Conservation (phyloP, 257 asterid species). For the Asclepias syriaca region DNA sequence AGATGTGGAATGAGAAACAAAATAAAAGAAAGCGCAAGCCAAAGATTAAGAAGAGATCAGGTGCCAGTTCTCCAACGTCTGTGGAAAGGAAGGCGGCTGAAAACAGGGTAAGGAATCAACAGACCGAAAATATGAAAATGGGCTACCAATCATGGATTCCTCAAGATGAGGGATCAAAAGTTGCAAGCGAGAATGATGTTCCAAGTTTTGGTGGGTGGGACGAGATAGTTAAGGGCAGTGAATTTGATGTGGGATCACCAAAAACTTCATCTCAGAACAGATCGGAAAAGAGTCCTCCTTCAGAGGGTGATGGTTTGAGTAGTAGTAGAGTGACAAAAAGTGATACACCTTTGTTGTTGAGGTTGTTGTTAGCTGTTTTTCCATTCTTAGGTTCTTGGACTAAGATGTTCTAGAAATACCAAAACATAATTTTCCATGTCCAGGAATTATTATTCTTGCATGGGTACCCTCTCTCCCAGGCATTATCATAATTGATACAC, state of each 20-base stretch:
- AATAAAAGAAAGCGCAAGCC: conserved; percentile 28
- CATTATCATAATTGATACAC: not conserved
- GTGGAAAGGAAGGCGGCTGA: conserved; percentile 14
- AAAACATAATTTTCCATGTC: not conserved
- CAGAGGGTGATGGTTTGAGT: conserved; percentile 22
- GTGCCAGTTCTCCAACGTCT: conserved; percentile 30
- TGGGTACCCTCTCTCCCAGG: not conserved
- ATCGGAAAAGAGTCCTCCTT: conserved; percentile 21
- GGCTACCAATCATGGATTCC: conserved; percentile 48
- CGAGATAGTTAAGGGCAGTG: conserved; percentile 40
- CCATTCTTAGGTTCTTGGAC: conserved; percentile 70
- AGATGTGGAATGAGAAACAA: conserved; percentile 23
- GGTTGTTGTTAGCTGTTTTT: conserved; percentile 53
- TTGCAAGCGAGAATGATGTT: conserved; percentile 18
- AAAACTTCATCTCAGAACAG: conserved; percentile 23
- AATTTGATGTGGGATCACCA: conserved; percentile 23
- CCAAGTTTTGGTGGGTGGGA: conserved; percentile 76
- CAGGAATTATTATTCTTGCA: not conserved
- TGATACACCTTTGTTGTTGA: conserved; percentile 50
- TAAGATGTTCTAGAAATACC: conserved; percentile 26
- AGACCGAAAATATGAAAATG: conserved; percentile 25
- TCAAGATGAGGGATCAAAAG: conserved; percentile 16
- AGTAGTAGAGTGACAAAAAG: conserved; percentile 15
- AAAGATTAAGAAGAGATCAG: conserved; percentile 29
- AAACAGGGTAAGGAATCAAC: conserved; percentile 17